Evolutionary conservation across 805 yeast genomes (phyloP), one percentile per base, ranked within the genome.

Genomic region (Henningerozyma blattae): DNA sequence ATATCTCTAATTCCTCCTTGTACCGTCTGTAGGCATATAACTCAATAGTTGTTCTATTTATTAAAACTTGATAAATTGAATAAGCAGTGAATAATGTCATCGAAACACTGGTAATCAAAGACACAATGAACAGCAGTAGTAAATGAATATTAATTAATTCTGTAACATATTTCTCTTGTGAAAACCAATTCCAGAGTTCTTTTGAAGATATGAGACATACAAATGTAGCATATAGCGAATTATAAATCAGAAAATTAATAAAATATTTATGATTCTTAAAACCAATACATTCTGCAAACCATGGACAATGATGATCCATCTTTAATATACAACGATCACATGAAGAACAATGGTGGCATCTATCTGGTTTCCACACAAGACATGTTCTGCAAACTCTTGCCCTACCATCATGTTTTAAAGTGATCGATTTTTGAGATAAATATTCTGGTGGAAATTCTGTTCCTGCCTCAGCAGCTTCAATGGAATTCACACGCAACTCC

Each of bases 301-400:
- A 89, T 0, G 96, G 96, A 41, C 79, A 78, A 58, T 86, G 95
- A 52, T 86, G 96, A 54, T 86, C 96, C 96, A 86, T 87, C 47
- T 72, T 74, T 38, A 87, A 53, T 18, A 82, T 72, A 54, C 96
- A 86, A 22, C 38, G 40, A 15, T 71, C 63, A 50, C 93, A 84
- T 2, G 68, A 61, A 26, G 80, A 78, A 52, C 95, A 86, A 56
- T 86, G 96, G 52, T 86, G 96, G 7, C 77, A 51, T 34, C 96
- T 58, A 46, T 83, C 94, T 0, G 96, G 96, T 52, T 86, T 86
- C 67, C 79, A 77, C 29, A 65, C 66, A 19, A 67, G 43, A 52
- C 95, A 85, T 44, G 78, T 80, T 34, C 64, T 58, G 47, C 95
- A 84, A 42, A 60, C 69, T 55, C 93, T 60, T 57, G 70, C 70